Base-by-base conservation (phyloP, 345 rosid genomes). In the Eucalyptus fibrosa region DNA sequence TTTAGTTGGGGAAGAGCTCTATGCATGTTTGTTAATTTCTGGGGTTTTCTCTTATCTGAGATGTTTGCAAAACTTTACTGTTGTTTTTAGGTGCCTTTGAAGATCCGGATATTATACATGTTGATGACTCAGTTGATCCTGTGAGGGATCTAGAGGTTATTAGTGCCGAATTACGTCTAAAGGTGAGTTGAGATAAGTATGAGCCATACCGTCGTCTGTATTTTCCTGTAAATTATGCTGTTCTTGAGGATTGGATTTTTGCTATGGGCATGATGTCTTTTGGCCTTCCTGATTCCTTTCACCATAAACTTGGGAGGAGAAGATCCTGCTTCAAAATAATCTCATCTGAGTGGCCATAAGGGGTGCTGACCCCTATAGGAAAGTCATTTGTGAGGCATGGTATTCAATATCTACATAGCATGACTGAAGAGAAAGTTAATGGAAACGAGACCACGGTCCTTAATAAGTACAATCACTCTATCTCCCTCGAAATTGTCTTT, bases 41-140 rank as follows among this genome's bases (percentile, higher is more conserved):
- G 6, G 28, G 83, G 30, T 42, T 77, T 77, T 77, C 8, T 40
- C 83, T 37, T 37, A 2, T 77, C 85, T 77, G 30, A 77, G 85
- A 77, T 40, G 30, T 77, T 23, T 86, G 67, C 47, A 8, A 51
- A 45, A 50, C 45, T 59, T 42, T 17, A 53, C 62, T 34, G 26
- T 21, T 59, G 53, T 83, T 82, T 89, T 8, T 89, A 97, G 99
- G 99, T 89, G 99, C 99, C 87, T 98, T 98, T 92, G 99, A 98
- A 91, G 99, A 98, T 94, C 89, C 99, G 19, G 99, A 98, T 89
- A 95, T 98, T 90, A 94, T 98, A 89, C 99, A 98, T 91, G 99
- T 98, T 7, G 99, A 98, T 93, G 99, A 98, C 90, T 34, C 95
- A 56, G 93, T 98, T 53, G 99, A 98, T 91, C 99, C 99, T 87